Conservation (phyloP, 805 yeast species). For the Novakomyces olei region DNA sequence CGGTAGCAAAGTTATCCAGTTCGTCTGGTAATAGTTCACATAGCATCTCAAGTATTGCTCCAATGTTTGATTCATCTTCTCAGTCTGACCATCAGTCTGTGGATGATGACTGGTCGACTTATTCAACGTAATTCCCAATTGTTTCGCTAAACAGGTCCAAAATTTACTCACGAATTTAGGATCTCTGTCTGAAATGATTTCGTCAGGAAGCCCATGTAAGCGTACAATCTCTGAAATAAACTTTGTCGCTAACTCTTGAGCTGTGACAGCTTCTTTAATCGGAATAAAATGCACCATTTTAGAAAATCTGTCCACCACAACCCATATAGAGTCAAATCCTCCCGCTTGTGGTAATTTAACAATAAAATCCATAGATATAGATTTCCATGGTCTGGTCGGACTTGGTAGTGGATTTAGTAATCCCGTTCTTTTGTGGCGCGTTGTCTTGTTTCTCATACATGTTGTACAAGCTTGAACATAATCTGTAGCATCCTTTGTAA, state of each 20-base stretch:
- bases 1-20: neutral
- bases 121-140: neutral
- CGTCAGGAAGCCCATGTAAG: neutral
- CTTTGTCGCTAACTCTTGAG: neutral
- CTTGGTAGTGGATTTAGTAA: constrained; percentile 7
- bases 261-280: neutral
- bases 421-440: constrained; percentile 4
- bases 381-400: constrained; percentile 6
- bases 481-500: constrained; percentile 4
- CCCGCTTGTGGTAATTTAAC: constrained; percentile 6
- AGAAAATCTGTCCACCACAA: constrained; percentile 10
- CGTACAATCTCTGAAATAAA: neutral
- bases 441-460: constrained; percentile 6
- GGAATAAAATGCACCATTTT: constrained; percentile 10
- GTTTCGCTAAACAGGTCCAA: neutral
- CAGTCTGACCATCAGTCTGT: neutral
- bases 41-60: neutral
- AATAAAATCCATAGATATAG: constrained; percentile 9
- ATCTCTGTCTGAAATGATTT: neutral
- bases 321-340: constrained; percentile 8
- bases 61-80: neutral
- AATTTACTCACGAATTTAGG: neutral
- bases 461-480: constrained; percentile 5
- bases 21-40: no score
- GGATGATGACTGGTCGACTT: neutral